Base-by-base conservation (phyloP, 257 asterid species). In the Solanum pennellii region DNA sequence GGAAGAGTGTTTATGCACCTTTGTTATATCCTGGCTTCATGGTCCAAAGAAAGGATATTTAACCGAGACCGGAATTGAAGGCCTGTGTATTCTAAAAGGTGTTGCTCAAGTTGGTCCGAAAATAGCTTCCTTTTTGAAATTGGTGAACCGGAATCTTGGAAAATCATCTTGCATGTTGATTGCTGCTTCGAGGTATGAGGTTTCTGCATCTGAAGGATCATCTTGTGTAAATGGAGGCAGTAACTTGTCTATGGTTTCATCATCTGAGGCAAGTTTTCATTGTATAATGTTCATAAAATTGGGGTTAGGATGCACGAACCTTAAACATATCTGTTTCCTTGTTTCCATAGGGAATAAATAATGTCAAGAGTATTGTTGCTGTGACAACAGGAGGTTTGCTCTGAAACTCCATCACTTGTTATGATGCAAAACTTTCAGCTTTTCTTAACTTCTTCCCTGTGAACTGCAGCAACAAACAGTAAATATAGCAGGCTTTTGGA, bases 1-100 rank as follows among this genome's bases (percentile, higher is more conserved):
- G 85, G 96, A 94, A 88, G 92, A 90, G 89, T 93, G 98, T 82
- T 65, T 31, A 79, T 94, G 95, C 93, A 86, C 88, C n/a, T 94
- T 94, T 88, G 82, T 92, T 39, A 66, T 94, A 31, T 80, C 27
- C 37, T 92, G 96, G 98, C 45, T 86, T 83, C 95, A 94, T 41
- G 96, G 96, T 42, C 94, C 93, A 72, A 92, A 87, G 47, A 49
- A 49, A 65, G 98, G 90, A 73, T 86, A 87, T 37, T 85, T 92
- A 44, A 90, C 92, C 39, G 2, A 74, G 49, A 85, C 60, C 5
- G 45, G 85, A 65, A 90, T 93, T 62, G 93, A 77, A 45, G 77
- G 88, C 88, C 86, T 94, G 72, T 93, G 95, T 89, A 41, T 33
- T 9, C 20, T 88, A 7, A 77, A 87, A 74, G 44, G 83, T 87